Percentiles rank a stretch among this genome's conserved stretches.
These are phyloP conservation scores for Rosa lucieae DNA, from an alignment of 306 rosid genomes.

Conservation along the genomic window DNA sequence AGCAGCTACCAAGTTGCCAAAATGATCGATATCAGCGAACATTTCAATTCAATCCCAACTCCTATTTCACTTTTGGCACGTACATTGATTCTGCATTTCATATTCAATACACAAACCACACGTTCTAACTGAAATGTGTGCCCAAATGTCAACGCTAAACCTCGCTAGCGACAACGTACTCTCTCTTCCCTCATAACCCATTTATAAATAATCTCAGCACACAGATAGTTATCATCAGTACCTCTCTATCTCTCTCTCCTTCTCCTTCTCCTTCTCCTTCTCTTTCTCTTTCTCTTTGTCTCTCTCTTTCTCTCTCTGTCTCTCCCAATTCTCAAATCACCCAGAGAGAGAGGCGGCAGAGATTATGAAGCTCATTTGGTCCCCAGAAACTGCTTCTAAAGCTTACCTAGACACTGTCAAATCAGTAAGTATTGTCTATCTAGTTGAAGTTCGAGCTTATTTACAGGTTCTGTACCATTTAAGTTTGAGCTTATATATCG, in stretches of 20 bases:
- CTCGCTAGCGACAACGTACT: neutral
- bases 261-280: neutral
- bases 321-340: conserved; percentile 6
- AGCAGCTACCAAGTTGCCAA: neutral
- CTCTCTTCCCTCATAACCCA: neutral
- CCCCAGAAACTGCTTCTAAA: conserved; percentile 77
- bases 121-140: neutral
- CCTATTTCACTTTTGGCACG: neutral
- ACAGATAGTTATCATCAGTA: neutral
- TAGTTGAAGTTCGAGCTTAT: neutral
- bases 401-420: conserved; percentile 78
- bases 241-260: neutral
- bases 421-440: conserved; percentile 47
- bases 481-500: neutral
- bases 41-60: neutral
- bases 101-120: neutral
- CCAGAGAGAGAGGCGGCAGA: neutral
- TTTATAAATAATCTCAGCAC: neutral
- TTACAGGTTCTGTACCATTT: neutral
- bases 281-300: neutral
- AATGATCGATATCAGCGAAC: neutral
- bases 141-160: conserved; percentile 16
- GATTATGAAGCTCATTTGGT: conserved; percentile 87
- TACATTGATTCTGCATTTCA: neutral
- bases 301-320: conserved; percentile 5